Percentiles rank a stretch among this genome's conserved stretches.
These are phyloP conservation scores for Exophiala mesophila DNA, from an alignment of 2,329 filamentous ascomycete species.

Conservation along the genomic window DNA sequence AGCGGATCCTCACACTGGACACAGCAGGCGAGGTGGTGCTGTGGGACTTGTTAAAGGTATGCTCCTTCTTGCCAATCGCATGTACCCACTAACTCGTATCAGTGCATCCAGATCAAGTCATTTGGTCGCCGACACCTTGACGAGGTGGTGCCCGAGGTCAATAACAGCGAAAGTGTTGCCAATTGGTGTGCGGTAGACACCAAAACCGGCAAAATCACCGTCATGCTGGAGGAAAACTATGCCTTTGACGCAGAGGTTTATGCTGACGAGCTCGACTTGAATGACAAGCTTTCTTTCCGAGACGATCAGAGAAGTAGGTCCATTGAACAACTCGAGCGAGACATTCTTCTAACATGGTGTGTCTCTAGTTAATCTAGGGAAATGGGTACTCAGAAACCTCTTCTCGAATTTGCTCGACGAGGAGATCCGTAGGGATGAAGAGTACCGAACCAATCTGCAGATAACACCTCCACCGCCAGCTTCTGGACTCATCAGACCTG, in stretches of 20 bases:
- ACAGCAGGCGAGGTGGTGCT: slow-evolving; percentile 91
- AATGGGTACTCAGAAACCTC: slow-evolving; percentile 90
- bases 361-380: slow-evolving; percentile 85
- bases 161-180: slow-evolving; percentile 81
- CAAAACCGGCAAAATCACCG: slow-evolving; percentile 83
- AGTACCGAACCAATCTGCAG: slow-evolving; percentile 64
- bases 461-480: slow-evolving; percentile 54
- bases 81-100: slow-evolving; percentile 12
- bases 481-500: slow-evolving; percentile 17
- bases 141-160: slow-evolving; percentile 80
- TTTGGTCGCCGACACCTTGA: slow-evolving; percentile 93
- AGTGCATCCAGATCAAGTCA: slow-evolving; percentile 83
- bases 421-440: slow-evolving; percentile 76
- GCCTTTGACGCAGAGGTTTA: slow-evolving; percentile 98
- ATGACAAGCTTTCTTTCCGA: slow-evolving; percentile 71
- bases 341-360: slow-evolving; percentile 23
- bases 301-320: slow-evolving; percentile 86
- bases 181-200: slow-evolving; percentile 97
- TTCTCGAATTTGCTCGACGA: slow-evolving; percentile 87
- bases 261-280: slow-evolving; percentile 75
- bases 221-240: slow-evolving; percentile 87
- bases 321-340: no score
- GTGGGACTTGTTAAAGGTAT: slow-evolving; percentile 86
- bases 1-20: slow-evolving; percentile 83
- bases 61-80: slow-evolving; percentile 20